Evolutionary conservation across 495 filamentous ascomycete genomes (phyloP).

Genomic region (Penicillium egyptiacum): DNA sequence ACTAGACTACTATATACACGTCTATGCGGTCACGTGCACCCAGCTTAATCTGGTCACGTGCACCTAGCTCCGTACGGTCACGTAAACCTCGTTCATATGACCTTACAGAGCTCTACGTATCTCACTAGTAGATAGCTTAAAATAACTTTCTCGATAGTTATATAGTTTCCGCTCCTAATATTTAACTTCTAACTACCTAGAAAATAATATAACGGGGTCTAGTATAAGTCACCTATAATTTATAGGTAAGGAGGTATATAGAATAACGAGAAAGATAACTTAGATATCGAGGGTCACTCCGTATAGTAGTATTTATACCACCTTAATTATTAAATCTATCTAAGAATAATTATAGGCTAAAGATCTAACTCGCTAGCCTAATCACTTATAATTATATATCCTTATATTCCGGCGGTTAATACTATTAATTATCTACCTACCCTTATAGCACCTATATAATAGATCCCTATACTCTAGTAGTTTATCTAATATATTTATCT

Average conservation of each 20-base stretch:
- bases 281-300: neutral
- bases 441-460: neutral
- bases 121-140: neutral
- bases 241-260: too few relatives aligned
- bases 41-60: too few relatives aligned
- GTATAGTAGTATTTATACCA: neutral
- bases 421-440: neutral
- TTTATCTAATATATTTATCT: too few relatives aligned
- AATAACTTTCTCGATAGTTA: conserved; percentile 1
- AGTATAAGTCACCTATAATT: too few relatives aligned
- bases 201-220: neutral
- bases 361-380: neutral
- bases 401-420: neutral
- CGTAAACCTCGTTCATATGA: too few relatives aligned
- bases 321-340: conserved; percentile 1
- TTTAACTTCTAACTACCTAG: conserved; percentile 4
- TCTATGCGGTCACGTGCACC: too few relatives aligned
- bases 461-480: too few relatives aligned
- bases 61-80: too few relatives aligned
- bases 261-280: too few relatives aligned
- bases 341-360: neutral
- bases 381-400: neutral
- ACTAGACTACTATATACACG: too few relatives aligned
- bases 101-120: too few relatives aligned
- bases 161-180: conserved; percentile 6